Percentiles rank a stretch among this genome's conserved stretches.
Conservation (phyloP, 2,329 filamentous ascomycete genomes). For the Colletotrichum horii region DNA sequence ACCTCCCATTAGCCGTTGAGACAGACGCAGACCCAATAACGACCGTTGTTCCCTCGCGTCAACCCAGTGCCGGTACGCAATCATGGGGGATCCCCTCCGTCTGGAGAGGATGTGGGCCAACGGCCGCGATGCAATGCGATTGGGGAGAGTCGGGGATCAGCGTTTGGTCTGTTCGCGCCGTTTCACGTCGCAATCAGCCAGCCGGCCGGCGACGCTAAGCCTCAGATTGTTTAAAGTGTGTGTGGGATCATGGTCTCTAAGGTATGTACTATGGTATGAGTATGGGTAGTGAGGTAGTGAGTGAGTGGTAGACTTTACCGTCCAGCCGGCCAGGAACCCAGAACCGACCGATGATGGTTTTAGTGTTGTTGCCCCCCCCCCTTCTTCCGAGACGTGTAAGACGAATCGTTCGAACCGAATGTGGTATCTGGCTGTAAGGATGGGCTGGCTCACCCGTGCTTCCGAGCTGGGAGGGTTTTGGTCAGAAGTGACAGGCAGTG, state of each 20-base stretch:
- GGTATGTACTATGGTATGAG: background rate
- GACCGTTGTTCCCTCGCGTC: background rate
- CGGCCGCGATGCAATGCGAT: background rate
- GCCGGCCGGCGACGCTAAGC: background rate
- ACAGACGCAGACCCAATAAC: background rate
- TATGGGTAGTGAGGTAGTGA: background rate
- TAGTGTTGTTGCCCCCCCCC: background rate
- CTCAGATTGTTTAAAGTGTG: background rate
- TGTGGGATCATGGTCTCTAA: background rate
- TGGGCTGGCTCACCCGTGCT: background rate
- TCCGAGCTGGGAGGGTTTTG: background rate
- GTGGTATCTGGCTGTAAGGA: background rate
- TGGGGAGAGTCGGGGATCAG: background rate
- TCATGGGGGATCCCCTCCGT: background rate
- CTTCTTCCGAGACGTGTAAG: conserved; percentile 3
- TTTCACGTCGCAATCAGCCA: background rate
- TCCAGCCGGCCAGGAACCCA: background rate
- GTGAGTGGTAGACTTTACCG: background rate
- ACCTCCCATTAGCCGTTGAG: background rate
- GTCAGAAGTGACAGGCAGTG: background rate
- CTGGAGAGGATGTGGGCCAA: background rate
- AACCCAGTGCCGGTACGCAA: background rate
- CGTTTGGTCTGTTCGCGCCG: background rate
- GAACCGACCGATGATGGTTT: background rate
- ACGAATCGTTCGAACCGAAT: conserved; percentile 4